These are phyloP conservation scores for Yarrowia sp. DNA, from an alignment of 805 yeast genomes.

Conservation along the genomic window DNA sequence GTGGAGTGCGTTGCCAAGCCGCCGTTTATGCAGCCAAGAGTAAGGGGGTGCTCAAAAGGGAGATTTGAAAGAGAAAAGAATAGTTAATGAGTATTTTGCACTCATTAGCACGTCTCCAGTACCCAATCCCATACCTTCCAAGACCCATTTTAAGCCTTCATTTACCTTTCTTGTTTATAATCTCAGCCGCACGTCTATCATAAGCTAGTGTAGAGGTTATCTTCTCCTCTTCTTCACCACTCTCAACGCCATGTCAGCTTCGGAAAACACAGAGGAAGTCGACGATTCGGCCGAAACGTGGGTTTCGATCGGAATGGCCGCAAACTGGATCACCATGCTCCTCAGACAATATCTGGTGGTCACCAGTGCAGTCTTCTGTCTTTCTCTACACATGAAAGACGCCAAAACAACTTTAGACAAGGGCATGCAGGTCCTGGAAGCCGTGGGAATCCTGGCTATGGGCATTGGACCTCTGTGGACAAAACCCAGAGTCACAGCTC, in stretches of 20 bases:
- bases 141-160: too few species aligned
- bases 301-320: background rate
- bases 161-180: too few species aligned
- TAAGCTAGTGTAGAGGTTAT: too few species aligned
- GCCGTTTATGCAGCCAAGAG: background rate
- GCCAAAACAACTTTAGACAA: background rate
- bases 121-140: too few species aligned
- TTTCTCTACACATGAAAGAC: background rate
- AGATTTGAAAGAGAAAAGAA: too few species aligned
- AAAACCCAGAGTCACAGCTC: background rate
- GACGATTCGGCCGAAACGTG: background rate
- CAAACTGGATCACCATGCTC: background rate
- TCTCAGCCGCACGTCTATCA: too few species aligned
- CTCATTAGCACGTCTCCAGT: too few species aligned
- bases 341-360: background rate
- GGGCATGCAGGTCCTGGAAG: background rate
- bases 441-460: background rate
- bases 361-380: background rate
- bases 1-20: conserved; percentile 2
- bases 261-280: background rate
- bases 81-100: too few species aligned
- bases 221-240: too few species aligned
- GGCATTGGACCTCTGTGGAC: background rate
- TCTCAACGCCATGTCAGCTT: too few species aligned
- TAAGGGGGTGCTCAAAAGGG: too few species aligned